Evolutionary conservation across 441 rosid species (phyloP), one percentile per base, ranked within the genome.

Genomic region (Arabidopsis lyrata): DNA sequence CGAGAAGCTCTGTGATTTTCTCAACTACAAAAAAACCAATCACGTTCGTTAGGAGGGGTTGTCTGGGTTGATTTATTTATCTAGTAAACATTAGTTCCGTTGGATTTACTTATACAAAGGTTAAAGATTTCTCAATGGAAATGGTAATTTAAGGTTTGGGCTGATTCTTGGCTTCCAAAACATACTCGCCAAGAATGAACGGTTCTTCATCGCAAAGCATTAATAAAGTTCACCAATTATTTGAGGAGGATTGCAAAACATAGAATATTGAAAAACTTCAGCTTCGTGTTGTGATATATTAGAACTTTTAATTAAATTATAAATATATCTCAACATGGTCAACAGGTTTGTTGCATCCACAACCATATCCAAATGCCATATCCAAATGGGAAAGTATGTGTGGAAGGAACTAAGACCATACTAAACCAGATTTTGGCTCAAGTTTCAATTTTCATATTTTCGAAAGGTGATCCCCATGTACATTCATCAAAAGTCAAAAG

Each of bases 401-500:
- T 32, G 3, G 22, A 24, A 13, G 3, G 22, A 24, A 13, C 34
- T 27, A 15, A 13, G 36, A 27, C 35, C 6, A 54, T 54, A 9
- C 58, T 55, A 55, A 13, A 27, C 15, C 58, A 35, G 14, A 16
- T 53, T 27, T 65, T 14, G n/a, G 48, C 35, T 34, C 0, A 8
- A 31, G 3, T 12, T 8, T 41, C 18, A 67, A 29, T 39, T 61
- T 41, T 29, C 34, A 50, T 66, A 38, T 24, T 42, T 68, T 56
- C 34, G 2, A 68, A 44, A 31, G 24, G 8, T 34, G 24, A 34
- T 44, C 1, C 27, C 16, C 4, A 59, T 7, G 47, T 24, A 39
- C 49, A 60, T 15, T 62, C 41, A 48, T 48, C 39, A 47, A 48
- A 38, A 24, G 50, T 35, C 49, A 48, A 22, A 69, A 58, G 16